Evolutionary conservation across 1,284 basidiomycete genomes (phyloP), one percentile per base, ranked within the genome.

Genomic region (Rhodotorula sp.): DNA sequence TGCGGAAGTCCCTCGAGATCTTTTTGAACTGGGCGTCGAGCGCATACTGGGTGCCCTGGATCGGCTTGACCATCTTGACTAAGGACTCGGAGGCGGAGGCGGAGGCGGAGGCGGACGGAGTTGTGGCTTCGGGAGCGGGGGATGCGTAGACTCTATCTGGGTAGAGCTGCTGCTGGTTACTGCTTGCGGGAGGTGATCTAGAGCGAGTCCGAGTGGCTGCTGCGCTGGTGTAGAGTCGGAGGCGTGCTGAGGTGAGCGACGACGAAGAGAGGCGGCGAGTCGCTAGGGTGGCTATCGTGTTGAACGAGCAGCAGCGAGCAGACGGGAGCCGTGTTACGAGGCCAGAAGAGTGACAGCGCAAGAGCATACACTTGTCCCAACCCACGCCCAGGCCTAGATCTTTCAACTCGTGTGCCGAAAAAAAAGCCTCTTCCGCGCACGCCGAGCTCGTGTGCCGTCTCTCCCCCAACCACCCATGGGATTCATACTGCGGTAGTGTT

Each of bases 1-100:
- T 83, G 64, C 82, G 70, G 72, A 84, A 84, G 71, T 84, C 83
- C 31, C 82, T 67, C 28, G 78, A 69, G 43, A 81, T 78, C 58
- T 72, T 68, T 21, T 73, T 69, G 21, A 82, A 72, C 31, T 80
- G 76, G 7, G 81, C 82, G 71, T 84, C 60, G 38, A 61, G 34
- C 28, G 60, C 67, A 71, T 74, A 45, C 47, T 66, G 60, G 10
- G 47, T 49, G 54, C 54, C 54, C 54, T 55, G 54, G 54, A 55
- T 55, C 26, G 54, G 54, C 62, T 63, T 63, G 60, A 43, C 50
- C 62, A 72, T 68, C n/a, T 31, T 66, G 28, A 38, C 8, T 21
- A 34, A 58, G 28, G 28, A 28, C 19, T 60, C 43, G 45, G 58
- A 19, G 45, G 31, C 56, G 56, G 34, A 38, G 21, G 47, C 60